Percentiles rank a stretch among this genome's conserved stretches.
Conservation (phyloP, 2,329 filamentous ascomycete species). For the Monilinia fructigena region DNA sequence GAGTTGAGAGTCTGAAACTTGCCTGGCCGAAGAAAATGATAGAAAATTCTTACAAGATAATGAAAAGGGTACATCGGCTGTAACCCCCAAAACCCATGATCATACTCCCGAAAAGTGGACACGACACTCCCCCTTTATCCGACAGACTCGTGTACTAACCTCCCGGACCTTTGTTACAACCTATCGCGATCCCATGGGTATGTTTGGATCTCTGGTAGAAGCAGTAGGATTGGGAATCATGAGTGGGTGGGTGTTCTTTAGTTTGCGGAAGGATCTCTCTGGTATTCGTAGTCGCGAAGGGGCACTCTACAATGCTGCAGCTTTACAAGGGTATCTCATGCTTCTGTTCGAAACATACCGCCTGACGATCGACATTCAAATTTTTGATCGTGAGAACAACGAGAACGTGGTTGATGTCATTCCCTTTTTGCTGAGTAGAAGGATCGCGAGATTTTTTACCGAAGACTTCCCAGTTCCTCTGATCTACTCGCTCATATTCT, state of each 20-base stretch:
- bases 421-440: slow-evolving; percentile 67
- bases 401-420: slow-evolving; percentile 70
- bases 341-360: slow-evolving; percentile 75
- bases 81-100: neutral
- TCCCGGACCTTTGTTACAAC: slow-evolving; percentile 69
- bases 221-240: slow-evolving; percentile 69
- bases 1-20: slow-evolving; percentile 60
- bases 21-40: slow-evolving; percentile 51
- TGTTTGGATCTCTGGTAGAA: slow-evolving; percentile 68
- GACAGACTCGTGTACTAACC: slow-evolving; percentile 66
- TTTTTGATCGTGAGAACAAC: slow-evolving; percentile 73
- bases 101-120: slow-evolving; percentile 34
- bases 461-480: slow-evolving; percentile 74
- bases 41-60: slow-evolving; percentile 27
- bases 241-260: slow-evolving; percentile 70
- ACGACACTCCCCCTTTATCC: slow-evolving; percentile 54
- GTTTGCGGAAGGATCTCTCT: slow-evolving; percentile 62
- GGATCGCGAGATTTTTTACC: slow-evolving; percentile 65
- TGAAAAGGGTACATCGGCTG: slow-evolving; percentile 25
- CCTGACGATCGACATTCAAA: slow-evolving; percentile 69
- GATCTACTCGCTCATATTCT: slow-evolving; percentile 68
- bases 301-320: slow-evolving; percentile 68
- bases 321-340: slow-evolving; percentile 73
- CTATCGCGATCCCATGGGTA: slow-evolving; percentile 73
- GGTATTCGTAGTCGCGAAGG: slow-evolving; percentile 74